These are phyloP conservation scores for Pyrenophora tritici-repentis DNA, from an alignment of 2,329 filamentous ascomycete species.

Conservation along the genomic window DNA sequence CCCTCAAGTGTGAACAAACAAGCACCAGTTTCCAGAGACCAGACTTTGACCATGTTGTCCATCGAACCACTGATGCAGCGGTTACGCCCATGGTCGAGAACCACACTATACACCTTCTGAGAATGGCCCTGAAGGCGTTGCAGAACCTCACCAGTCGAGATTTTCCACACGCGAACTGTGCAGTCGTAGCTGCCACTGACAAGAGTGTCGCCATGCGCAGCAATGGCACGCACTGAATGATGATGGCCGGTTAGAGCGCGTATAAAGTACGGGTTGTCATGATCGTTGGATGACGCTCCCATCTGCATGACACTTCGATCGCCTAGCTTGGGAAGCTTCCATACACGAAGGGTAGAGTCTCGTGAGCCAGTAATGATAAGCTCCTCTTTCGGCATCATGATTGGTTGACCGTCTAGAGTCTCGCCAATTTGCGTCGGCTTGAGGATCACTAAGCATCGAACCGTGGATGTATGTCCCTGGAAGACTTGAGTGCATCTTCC, in stretches of 20 bases:
- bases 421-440: conserved; percentile 81
- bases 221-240: conserved; percentile 94
- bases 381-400: conserved; percentile 92
- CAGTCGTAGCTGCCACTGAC: conserved; percentile 97
- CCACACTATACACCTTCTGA: conserved; percentile 96
- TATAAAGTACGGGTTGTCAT: conserved; percentile 93
- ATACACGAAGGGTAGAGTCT: conserved; percentile 91
- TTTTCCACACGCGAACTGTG: conserved; percentile 94
- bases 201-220: conserved; percentile 91
- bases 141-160: conserved; percentile 87
- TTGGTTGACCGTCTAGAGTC: conserved; percentile 70
- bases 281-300: conserved; percentile 71
- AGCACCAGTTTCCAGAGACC: conserved; percentile 85
- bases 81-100: conserved; percentile 87
- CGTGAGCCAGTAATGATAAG: conserved; percentile 96
- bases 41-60: conserved; percentile 97
- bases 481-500: conserved; percentile 94
- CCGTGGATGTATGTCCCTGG: conserved; percentile 95
- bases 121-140: conserved; percentile 85
- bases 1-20: conserved; percentile 91
- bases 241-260: conserved; percentile 83
- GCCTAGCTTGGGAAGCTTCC: conserved; percentile 83
- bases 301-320: conserved; percentile 80
- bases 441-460: conserved; percentile 92
- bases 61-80: conserved; percentile 97